Conservation (phyloP, 768 basidiomycete species). For the Tremella yokohamensis region DNA sequence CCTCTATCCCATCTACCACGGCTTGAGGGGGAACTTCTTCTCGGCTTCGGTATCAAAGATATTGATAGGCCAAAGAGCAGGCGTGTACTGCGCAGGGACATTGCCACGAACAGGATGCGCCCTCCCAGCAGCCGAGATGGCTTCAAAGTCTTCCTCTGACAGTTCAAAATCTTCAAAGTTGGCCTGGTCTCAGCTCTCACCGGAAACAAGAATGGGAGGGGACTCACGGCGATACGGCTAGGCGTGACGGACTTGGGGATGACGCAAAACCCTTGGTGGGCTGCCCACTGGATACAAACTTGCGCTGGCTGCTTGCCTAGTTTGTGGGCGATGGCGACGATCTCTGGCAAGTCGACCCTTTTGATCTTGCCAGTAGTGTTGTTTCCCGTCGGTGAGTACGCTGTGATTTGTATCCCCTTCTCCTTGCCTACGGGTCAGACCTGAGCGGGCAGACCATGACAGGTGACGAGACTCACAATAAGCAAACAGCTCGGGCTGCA, state of each 20-base stretch:
- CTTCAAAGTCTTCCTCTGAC: conserved; percentile 65
- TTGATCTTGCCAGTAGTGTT: conserved; percentile 56
- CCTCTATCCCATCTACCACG: too few species aligned
- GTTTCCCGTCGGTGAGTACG: conserved; percentile 41
- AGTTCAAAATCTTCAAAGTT: conserved; percentile 75
- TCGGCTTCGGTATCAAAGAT: conserved; percentile 1
- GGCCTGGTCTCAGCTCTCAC: conserved; percentile 47
- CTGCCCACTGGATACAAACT: conserved; percentile 78
- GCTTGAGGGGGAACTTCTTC: background rate
- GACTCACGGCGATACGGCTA: conserved; percentile 55
- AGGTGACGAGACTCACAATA: conserved; percentile 34
- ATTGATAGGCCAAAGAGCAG: conserved; percentile 35
- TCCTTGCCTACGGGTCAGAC: conserved; percentile 55
- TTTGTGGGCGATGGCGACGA: conserved; percentile 63
- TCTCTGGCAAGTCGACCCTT: conserved; percentile 64
- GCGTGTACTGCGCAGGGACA: conserved; percentile 61
- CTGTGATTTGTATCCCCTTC: conserved; percentile 45
- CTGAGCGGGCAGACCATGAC: conserved; percentile 72
- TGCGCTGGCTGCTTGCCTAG: conserved; percentile 69
- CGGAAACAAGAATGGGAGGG: background rate
- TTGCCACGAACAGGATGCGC: conserved; percentile 61
- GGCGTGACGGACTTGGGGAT: conserved; percentile 73
- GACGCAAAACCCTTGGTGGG: conserved; percentile 69
- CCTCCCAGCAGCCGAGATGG: conserved; percentile 58
- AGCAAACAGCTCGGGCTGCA: conserved; percentile 32